phyloP scores from a whole-genome alignment of 805 yeast species.

The Kazachstania bromeliacearum region DNA sequence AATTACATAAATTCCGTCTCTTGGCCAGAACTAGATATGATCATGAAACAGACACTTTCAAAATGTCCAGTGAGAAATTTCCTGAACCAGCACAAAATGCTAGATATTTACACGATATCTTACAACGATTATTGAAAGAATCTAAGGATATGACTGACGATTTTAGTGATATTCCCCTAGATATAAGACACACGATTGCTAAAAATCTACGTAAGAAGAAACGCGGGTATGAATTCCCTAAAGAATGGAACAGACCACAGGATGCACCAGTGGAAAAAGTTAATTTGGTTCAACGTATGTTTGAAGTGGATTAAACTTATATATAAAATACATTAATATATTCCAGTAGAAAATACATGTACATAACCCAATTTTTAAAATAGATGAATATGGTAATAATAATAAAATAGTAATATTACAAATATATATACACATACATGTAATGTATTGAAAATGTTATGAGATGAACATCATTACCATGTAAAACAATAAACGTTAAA shows the following conservation, averaged over 20 bases:
- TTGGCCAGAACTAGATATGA: constrained; percentile 74
- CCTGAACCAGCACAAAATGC: constrained; percentile 83
- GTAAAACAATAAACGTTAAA: not conserved
- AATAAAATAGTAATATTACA: not conserved
- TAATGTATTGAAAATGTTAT: no score
- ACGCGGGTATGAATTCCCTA: constrained; percentile 51
- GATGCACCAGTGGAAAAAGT: constrained; percentile 47
- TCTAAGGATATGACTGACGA: constrained; percentile 54
- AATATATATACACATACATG: not conserved
- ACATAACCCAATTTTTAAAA: no score
- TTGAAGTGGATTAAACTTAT: no score
- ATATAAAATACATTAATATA: no score
- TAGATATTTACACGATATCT: constrained; percentile 53
- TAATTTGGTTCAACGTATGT: constrained; percentile 13
- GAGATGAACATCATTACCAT: not conserved
- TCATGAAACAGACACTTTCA: constrained; percentile 46
- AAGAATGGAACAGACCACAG: constrained; percentile 67
- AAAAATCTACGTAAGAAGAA: constrained; percentile 36
- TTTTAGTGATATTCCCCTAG: constrained; percentile 73
- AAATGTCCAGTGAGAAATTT: constrained; percentile 55
- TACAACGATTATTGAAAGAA: constrained; percentile 52
- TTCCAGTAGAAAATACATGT: no score
- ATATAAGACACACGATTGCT: constrained; percentile 55
- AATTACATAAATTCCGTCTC: constrained; percentile 66
- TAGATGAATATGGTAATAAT: no score